phyloP scores from a whole-genome alignment of 2,329 filamentous ascomycete genomes.

The Ophiostoma ulmi region DNA sequence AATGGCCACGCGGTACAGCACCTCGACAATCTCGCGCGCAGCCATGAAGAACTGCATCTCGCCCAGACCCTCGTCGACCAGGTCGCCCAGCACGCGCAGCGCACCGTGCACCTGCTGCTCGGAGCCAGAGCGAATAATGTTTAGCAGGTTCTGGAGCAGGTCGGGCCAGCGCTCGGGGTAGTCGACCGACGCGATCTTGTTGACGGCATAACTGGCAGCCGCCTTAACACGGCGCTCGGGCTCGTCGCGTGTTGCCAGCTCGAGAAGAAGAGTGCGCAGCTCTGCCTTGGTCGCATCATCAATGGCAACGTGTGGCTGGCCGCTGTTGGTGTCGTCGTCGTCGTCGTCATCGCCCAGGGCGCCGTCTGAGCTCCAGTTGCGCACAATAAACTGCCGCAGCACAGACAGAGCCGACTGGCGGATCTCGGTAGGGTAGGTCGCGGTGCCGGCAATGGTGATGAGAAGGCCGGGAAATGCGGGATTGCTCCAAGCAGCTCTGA shows the following conservation, averaged over 20 bases:
- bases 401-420: constrained; percentile 78
- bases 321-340: constrained; percentile 56
- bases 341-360: constrained; percentile 67
- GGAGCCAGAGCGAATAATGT: constrained; percentile 67
- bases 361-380: constrained; percentile 74
- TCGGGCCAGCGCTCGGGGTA: constrained; percentile 95
- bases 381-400: constrained; percentile 76
- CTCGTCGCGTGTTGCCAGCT: constrained; percentile 67
- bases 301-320: constrained; percentile 48
- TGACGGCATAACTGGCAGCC: constrained; percentile 73
- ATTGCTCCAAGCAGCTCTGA: constrained; percentile 64
- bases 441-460: constrained; percentile 72
- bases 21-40: constrained; percentile 76
- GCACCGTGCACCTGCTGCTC: constrained; percentile 84
- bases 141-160: constrained; percentile 74
- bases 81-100: constrained; percentile 77
- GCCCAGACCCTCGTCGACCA: constrained; percentile 89
- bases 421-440: constrained; percentile 65
- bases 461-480: constrained; percentile 73
- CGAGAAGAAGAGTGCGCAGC: constrained; percentile 68
- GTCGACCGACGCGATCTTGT: constrained; percentile 89
- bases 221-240: constrained; percentile 82
- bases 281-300: constrained; percentile 67
- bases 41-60: constrained; percentile 94
- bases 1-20: constrained; percentile 75